Conservation (phyloP, 306 rosid species). For the Parietaria judaica region DNA sequence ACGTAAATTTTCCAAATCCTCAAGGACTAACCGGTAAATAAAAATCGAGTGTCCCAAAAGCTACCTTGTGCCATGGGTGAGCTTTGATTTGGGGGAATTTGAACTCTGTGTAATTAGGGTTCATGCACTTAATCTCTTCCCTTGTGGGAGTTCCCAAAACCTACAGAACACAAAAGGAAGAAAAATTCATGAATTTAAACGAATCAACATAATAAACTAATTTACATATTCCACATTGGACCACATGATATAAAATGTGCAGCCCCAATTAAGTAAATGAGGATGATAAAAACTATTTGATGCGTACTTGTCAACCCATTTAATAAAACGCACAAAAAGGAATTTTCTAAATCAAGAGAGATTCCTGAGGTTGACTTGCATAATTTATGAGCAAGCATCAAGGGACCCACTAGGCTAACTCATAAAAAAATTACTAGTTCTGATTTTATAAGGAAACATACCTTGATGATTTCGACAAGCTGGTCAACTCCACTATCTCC, state of each 20-base stretch:
- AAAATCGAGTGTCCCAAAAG: not conserved
- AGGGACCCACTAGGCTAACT: not conserved
- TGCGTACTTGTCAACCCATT: not conserved
- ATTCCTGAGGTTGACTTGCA: not conserved
- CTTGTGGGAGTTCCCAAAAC: constrained; percentile 97
- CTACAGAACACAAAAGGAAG: constrained; percentile 29
- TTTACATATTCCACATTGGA: not conserved
- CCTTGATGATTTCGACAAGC: constrained; percentile 98
- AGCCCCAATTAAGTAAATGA: not conserved
- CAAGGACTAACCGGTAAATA: not conserved
- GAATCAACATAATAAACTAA: not conserved
- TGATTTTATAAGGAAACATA: constrained; percentile 12
- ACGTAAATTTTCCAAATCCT: constrained; percentile 3
- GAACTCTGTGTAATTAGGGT: constrained; percentile 95
- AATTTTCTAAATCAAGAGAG: not conserved
- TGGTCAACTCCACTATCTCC: constrained; percentile 99
- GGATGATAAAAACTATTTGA: no score
- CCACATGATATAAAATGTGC: not conserved
- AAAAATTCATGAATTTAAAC: not conserved
- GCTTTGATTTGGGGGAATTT: constrained; percentile 98
- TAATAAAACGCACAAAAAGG: not conserved
- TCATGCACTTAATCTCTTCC: constrained; percentile 99
- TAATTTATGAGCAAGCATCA: not conserved
- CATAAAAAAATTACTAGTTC: not conserved
- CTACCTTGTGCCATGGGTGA: constrained; percentile 99